Evolutionary conservation across 2,329 filamentous ascomycete genomes (phyloP), one percentile per base, ranked within the genome.

Genomic region (Whalleya microplaca): DNA sequence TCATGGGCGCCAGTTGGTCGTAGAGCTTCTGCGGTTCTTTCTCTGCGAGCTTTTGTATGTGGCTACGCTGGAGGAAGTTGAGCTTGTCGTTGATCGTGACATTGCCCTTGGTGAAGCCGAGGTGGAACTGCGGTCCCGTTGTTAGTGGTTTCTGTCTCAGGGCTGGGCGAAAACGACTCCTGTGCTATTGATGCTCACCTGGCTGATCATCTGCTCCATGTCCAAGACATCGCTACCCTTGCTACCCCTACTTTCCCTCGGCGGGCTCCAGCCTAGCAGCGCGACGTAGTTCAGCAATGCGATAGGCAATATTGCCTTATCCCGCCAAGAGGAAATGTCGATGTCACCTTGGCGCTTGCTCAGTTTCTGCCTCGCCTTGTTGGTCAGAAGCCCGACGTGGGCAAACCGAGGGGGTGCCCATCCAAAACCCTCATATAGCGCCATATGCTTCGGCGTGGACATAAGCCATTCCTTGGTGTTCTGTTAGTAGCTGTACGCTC

Each of bases 51-150:
- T 54, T 53, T 10, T 44, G 51, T 5, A 67, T 49, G 45, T 72
- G 69, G 1, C 45, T 57, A 18, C 61, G 64, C 46, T 97, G 91
- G 47, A 98, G 82, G 71, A 87, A 91, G 65, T 85, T 83, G 16
- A 98, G 81, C 70, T 98, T 99, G 47, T 87, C 85, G 19, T 89
- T 86, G 18, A 97, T 91, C 14, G 89, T 88, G 6, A 93, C 91
- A 71, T 97, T 93, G 9, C 94, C 94, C 66, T 89, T 91, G 2
- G 92, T 98, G 75, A 97, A 96, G 69, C 92, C 92, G 63, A 96
- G 81, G 45, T 87, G 86, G 70, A 97, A 94, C 84, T 91, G 43
- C 4, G 32, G 32, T 5, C 4, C 5, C 10, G 32, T 37, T 3
- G 21, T 10, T 41, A 19, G 8, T 5, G 19, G 21, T 27, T 4